These are phyloP conservation scores for Trypanosoma mega DNA, from an alignment of 208 protist genomes.

Conservation along the genomic window DNA sequence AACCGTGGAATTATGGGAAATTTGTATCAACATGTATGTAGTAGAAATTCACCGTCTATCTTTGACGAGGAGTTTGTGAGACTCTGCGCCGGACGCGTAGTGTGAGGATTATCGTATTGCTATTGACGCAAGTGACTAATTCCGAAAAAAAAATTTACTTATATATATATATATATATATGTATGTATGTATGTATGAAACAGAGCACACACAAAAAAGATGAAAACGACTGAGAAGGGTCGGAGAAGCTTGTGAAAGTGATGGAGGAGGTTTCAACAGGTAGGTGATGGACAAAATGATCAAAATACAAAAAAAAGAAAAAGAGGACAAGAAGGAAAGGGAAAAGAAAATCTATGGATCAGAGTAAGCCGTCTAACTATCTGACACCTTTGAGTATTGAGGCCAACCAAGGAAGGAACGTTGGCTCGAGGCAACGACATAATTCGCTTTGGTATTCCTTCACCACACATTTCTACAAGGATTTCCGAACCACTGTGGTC, in stretches of 20 bases:
- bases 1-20: slow-evolving; percentile 53
- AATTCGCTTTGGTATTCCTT: too few relatives aligned
- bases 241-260: too few relatives aligned
- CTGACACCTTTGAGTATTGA: neutral
- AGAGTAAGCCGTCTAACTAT: too few relatives aligned
- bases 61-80: slow-evolving; percentile 79
- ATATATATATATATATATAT: slow-evolving; percentile 1
- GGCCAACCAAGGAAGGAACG: neutral
- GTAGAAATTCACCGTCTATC: slow-evolving; percentile 36
- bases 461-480: too few relatives aligned
- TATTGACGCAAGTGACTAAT: neutral
- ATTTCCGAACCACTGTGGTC: too few relatives aligned
- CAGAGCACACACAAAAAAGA: neutral
- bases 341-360: neutral
- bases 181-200: neutral
- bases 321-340: neutral
- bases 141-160: neutral
- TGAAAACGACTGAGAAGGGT: neutral
- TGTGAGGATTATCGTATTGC: too few relatives aligned
- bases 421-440: too few relatives aligned
- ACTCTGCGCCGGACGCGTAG: slow-evolving; percentile 38
- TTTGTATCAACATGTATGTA: slow-evolving; percentile 44
- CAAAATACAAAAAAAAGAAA: slow-evolving; percentile 1
- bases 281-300: neutral
- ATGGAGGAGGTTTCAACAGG: neutral